Conservation (phyloP, 495 filamentous ascomycete genomes). For the Aspergillus heteromorphus region DNA sequence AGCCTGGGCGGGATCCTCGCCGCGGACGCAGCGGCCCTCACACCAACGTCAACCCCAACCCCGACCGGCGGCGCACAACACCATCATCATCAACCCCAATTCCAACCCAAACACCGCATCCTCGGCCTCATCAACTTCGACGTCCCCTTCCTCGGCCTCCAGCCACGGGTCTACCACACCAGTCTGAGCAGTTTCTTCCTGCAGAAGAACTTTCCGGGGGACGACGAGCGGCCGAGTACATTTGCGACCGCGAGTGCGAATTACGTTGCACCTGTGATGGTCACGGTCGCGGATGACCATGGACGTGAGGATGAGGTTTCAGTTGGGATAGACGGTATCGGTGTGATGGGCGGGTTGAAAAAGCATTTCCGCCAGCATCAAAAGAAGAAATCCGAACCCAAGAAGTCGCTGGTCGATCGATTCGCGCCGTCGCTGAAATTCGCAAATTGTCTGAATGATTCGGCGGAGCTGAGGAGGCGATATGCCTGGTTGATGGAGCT, state of each 20-base stretch:
- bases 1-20: slow-evolving; percentile 84
- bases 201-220: slow-evolving; percentile 26
- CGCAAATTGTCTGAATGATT: slow-evolving; percentile 74
- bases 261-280: slow-evolving; percentile 18
- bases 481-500: slow-evolving; percentile 62
- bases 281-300: no score
- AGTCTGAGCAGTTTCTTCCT: slow-evolving; percentile 75
- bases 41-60: no score
- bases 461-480: slow-evolving; percentile 58
- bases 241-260: not conserved
- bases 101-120: slow-evolving; percentile 56
- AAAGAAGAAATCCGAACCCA: slow-evolving; percentile 68
- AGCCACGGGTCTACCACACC: slow-evolving; percentile 77
- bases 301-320: no score
- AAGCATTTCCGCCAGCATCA: slow-evolving; percentile 21
- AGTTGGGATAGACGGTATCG: no score
- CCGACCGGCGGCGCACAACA: no score
- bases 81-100: no score
- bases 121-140: slow-evolving; percentile 80
- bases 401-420: slow-evolving; percentile 63
- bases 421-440: slow-evolving; percentile 79
- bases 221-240: not conserved
- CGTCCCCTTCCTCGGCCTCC: slow-evolving; percentile 80
- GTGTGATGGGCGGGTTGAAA: no score
- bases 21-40: slow-evolving; percentile 65